Conservation (phyloP, 352 stramenopile species). For the Pythium coloratum region DNA sequence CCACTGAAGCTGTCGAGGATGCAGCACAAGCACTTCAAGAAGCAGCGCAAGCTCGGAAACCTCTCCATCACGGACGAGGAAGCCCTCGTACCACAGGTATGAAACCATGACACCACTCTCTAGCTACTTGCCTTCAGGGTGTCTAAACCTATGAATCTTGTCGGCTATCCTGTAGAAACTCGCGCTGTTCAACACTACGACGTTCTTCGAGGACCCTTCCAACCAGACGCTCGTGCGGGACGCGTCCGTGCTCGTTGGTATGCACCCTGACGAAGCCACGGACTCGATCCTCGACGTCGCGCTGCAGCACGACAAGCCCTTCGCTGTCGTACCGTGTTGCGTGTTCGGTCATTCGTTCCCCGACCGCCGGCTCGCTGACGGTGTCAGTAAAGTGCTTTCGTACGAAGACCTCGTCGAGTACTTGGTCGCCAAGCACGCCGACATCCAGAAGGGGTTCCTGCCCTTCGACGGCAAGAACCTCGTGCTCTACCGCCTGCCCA, state of each 20-base stretch:
- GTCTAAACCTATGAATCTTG: neutral
- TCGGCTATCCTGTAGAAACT: slow-evolving; percentile 25
- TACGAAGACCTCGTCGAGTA: slow-evolving; percentile 84
- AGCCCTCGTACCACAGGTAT: slow-evolving; percentile 59
- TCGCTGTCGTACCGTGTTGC: slow-evolving; percentile 96
- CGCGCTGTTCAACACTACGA: slow-evolving; percentile 64
- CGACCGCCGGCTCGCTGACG: slow-evolving; percentile 40
- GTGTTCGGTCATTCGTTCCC: slow-evolving; percentile 94
- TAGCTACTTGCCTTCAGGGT: neutral
- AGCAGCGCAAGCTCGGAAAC: slow-evolving; percentile 36
- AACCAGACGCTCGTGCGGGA: slow-evolving; percentile 61
- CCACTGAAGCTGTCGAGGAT: slow-evolving; percentile 68
- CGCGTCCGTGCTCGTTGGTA: slow-evolving; percentile 87
- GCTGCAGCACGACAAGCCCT: slow-evolving; percentile 88
- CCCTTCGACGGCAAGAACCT: slow-evolving; percentile 85
- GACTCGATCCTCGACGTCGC: slow-evolving; percentile 94
- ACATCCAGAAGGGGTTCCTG: slow-evolving; percentile 64
- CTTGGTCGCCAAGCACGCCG: slow-evolving; percentile 62
- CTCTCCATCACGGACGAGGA: neutral
- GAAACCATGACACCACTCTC: neutral
- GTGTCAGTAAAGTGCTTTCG: slow-evolving; percentile 57
- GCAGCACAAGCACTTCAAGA: slow-evolving; percentile 76
- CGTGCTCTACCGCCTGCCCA: slow-evolving; percentile 58
- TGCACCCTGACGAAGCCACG: slow-evolving; percentile 95
- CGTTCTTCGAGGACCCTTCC: slow-evolving; percentile 46